phyloP scores from a whole-genome alignment of 1,284 basidiomycete species.

The Boletus smithii region DNA sequence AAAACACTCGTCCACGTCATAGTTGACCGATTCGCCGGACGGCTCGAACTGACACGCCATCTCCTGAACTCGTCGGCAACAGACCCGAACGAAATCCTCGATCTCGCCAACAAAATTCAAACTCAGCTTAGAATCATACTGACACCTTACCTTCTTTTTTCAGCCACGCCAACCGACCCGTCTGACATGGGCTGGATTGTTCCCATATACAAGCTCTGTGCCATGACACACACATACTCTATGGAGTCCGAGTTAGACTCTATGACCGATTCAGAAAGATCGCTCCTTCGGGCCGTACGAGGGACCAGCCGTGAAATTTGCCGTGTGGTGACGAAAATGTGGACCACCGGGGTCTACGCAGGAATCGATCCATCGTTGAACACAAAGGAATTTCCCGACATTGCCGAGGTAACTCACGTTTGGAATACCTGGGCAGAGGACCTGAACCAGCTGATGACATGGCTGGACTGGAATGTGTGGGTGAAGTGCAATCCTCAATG shows the following conservation, averaged over 20 bases:
- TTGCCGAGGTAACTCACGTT: constrained; percentile 7
- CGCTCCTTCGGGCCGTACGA: constrained; percentile 36
- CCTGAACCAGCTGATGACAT: constrained; percentile 32
- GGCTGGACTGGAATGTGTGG: constrained; percentile 44
- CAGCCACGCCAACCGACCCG: constrained; percentile 1
- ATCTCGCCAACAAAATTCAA: constrained; percentile 18
- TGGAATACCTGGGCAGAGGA: constrained; percentile 27
- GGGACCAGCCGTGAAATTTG: constrained; percentile 45
- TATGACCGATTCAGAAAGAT: constrained; percentile 37
- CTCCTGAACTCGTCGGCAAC: constrained; percentile 31
- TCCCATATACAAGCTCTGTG: constrained; percentile 30
- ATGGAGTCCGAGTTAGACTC: constrained; percentile 17
- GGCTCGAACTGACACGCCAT: constrained; percentile 40
- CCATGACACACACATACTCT: constrained; percentile 36
- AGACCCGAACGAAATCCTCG: constrained; percentile 6
- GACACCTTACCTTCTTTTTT: constrained; percentile 22
- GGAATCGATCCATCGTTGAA: constrained; percentile 28
- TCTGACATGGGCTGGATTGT: constrained; percentile 23
- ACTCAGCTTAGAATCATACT: constrained; percentile 25
- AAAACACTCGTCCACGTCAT: constrained; percentile 38
- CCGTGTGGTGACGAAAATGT: constrained; percentile 42
- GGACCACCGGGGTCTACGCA: constrained; percentile 38
- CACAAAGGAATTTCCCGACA: background rate
- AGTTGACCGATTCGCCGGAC: constrained; percentile 41
- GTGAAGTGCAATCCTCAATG: constrained; percentile 38